These are phyloP conservation scores for Tuber magnatum DNA, from an alignment of 495 filamentous ascomycete species.

Conservation along the genomic window DNA sequence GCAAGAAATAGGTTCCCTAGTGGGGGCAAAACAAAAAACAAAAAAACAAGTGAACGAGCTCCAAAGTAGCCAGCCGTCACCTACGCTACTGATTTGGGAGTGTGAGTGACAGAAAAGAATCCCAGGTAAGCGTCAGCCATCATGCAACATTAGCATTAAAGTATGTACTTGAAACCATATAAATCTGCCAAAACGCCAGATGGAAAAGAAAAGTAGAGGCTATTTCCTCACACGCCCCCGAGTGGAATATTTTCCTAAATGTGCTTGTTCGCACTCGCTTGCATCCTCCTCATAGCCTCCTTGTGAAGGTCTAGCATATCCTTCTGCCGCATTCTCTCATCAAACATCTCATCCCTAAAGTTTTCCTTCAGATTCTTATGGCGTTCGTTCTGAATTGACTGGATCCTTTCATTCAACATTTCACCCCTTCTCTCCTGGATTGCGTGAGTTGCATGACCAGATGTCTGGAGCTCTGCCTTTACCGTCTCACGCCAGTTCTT, in stretches of 20 bases:
- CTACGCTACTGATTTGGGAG: slow-evolving; percentile 4
- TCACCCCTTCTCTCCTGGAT: slow-evolving; percentile 44
- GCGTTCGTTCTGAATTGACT: slow-evolving; percentile 28
- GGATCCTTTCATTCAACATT: slow-evolving; percentile 44
- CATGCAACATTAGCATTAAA: not conserved
- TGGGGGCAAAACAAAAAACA: not conserved
- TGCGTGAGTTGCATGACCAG: slow-evolving; percentile 44
- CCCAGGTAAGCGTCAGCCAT: not conserved
- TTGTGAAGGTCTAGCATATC: slow-evolving; percentile 71
- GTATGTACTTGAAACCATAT: not conserved
- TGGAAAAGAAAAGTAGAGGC: not conserved
- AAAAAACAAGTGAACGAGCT: not conserved
- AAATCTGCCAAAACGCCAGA: not conserved
- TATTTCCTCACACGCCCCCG: not conserved
- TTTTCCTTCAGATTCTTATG: slow-evolving; percentile 46
- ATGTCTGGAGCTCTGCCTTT: slow-evolving; percentile 53
- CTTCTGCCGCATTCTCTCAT: slow-evolving; percentile 67
- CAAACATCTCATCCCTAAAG: slow-evolving; percentile 48
- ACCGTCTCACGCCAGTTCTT: slow-evolving; percentile 71
- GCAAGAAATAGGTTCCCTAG: not conserved
- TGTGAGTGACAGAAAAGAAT: slow-evolving; percentile 2
- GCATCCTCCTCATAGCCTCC: slow-evolving; percentile 76
- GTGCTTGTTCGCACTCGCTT: slow-evolving; percentile 57
- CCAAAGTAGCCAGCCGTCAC: not conserved
- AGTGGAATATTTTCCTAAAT: slow-evolving; percentile 3